Conservation (phyloP, 2,329 filamentous ascomycete species). For the Aspergillus texensis region DNA sequence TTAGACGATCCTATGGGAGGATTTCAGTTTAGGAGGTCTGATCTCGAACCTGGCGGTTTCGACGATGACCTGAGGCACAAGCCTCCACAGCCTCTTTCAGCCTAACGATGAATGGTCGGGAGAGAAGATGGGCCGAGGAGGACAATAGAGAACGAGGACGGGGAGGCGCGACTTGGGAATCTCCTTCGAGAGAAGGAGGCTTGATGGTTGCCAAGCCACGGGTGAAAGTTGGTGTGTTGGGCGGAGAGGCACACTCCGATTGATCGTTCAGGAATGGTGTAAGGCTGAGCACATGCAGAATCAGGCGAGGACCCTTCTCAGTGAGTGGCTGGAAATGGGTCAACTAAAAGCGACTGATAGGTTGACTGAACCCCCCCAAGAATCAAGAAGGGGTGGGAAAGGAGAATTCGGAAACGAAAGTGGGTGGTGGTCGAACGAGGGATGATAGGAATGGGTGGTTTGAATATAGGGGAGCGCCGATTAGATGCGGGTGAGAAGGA, state of each 20-base stretch:
- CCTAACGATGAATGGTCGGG: conserved; percentile 1
- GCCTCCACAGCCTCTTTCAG: conserved; percentile 15
- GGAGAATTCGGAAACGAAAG: background rate
- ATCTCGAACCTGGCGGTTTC: conserved; percentile 6
- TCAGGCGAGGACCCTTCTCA: conserved; percentile 14
- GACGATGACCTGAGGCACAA: conserved; percentile 11
- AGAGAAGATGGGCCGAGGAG: conserved; percentile 1
- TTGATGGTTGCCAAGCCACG: conserved; percentile 21
- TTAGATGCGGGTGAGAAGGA: background rate
- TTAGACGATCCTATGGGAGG: conserved; percentile 6
- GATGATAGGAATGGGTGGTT: background rate
- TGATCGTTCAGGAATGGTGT: conserved; percentile 17
- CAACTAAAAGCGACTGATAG: background rate
- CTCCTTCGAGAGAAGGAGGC: conserved; percentile 8
- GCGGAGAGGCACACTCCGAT: conserved; percentile 25
- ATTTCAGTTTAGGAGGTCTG: conserved; percentile 22
- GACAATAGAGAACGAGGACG: background rate
- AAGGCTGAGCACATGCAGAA: conserved; percentile 22
- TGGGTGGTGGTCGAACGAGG: background rate
- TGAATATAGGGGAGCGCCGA: conserved; percentile 1
- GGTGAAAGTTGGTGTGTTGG: conserved; percentile 23
- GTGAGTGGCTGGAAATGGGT: conserved; percentile 4
- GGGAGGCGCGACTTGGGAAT: conserved; percentile 4
- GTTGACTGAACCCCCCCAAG: background rate
- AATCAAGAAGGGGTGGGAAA: background rate